Conservation (phyloP, 164 flowering plant genomes). For the Dillenia suffruticosa region DNA sequence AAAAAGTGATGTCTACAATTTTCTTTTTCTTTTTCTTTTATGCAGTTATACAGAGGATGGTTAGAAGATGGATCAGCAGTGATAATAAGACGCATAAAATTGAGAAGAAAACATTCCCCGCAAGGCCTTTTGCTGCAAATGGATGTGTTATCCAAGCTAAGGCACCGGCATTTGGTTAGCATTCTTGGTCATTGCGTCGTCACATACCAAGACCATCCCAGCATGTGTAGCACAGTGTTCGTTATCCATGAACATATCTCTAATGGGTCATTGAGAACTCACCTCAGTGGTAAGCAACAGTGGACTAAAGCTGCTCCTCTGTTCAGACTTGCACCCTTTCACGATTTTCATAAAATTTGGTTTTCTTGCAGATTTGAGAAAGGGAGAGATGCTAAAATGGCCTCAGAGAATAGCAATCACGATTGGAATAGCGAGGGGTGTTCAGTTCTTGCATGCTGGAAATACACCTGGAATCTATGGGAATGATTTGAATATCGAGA, state of each 20-base stretch:
- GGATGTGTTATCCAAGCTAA: slow-evolving; percentile 62
- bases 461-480: slow-evolving; percentile 54
- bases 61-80: slow-evolving; percentile 61
- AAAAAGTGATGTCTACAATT: too few relatives aligned
- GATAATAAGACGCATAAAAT: slow-evolving; percentile 49
- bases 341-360: not conserved
- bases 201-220: slow-evolving; percentile 44
- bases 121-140: slow-evolving; percentile 49
- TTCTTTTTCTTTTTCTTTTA: slow-evolving; percentile 1
- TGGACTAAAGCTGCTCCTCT: too few relatives aligned
- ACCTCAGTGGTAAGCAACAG: slow-evolving; percentile 51
- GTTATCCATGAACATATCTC: slow-evolving; percentile 58
- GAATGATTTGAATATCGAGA: slow-evolving; percentile 60
- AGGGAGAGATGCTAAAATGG: slow-evolving; percentile 69
- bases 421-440: slow-evolving; percentile 70
- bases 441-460: slow-evolving; percentile 77
- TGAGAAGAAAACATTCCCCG: slow-evolving; percentile 47
- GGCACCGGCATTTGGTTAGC: slow-evolving; percentile 79
- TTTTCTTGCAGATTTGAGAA: slow-evolving; percentile 50
- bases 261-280: slow-evolving; percentile 55
- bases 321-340: too few relatives aligned
- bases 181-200: slow-evolving; percentile 79
- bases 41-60: slow-evolving; percentile 74
- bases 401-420: slow-evolving; percentile 67
- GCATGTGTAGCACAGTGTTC: slow-evolving; percentile 41